Base-by-base conservation (phyloP, 495 filamentous ascomycete species). In the Talaromyces proteolyticus region DNA sequence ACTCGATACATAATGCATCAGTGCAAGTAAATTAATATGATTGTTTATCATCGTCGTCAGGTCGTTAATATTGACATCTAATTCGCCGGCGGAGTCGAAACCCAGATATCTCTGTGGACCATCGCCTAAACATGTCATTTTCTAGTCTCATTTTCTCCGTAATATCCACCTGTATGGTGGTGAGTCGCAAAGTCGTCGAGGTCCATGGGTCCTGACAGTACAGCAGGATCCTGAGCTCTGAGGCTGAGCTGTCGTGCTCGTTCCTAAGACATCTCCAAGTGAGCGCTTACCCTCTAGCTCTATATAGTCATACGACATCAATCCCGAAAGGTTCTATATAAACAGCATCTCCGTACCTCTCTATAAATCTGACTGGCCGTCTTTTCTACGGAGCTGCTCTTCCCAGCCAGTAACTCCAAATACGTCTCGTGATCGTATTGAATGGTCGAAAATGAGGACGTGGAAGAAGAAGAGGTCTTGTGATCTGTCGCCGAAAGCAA, bases 401-500 rank as follows among this genome's bases (percentile, higher is more conserved):
- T 44, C 1, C 57, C 60, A n/a, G 54, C 55, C 26, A 59, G 55
- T 21, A 66, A 51, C 34, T 61, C 56, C 4, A 66, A 57, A 42
- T 63, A 66, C 38, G 53, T 50, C 47, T 66, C 63, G 22, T 66
- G 60, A 45, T 66, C 63, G 47, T 66, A 66, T 41, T 55, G 59
- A 45, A 63, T 51, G 10, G 47, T 38, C 1, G 45, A 45, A 17
- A 19, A 52, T 42, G 23, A 53, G 51, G 51, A 62, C 57, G 51
- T 62, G 57, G 42, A 57, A 56, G 55, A 54, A 54, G 26, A 50
- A 54, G 29, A 53, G 52, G 24, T n/a, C n/a, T n/a, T n/a, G n/a
- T n/a, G n/a, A n/a, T n/a, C n/a, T n/a, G n/a, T n/a, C n/a, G n/a
- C n/a, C n/a, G n/a, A n/a, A n/a, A n/a, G n/a, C n/a, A n/a, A n/a